Percentiles rank a stretch among this genome's conserved stretches.
Evolutionary conservation across 2,329 filamentous ascomycete species (phyloP).

Genomic region (Capronia epimyces): DNA sequence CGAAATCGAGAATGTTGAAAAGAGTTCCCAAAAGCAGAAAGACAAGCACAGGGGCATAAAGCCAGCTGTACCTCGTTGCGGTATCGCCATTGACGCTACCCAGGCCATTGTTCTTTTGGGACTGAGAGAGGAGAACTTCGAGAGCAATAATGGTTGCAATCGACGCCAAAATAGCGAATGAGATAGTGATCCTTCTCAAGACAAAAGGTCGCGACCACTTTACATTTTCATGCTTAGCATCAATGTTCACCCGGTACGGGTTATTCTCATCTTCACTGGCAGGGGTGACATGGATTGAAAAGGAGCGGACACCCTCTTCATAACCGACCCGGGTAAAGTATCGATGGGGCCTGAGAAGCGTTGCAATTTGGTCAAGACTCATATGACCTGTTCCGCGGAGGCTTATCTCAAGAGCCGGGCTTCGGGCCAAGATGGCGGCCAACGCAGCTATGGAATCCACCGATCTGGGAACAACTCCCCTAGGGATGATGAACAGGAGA

Average conservation of each 20-base stretch:
- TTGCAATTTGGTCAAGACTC: slow-evolving; percentile 6
- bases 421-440: slow-evolving; percentile 21
- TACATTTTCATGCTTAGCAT: slow-evolving; percentile 2
- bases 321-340: slow-evolving; percentile 14
- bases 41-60: slow-evolving; percentile 29
- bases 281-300: slow-evolving; percentile 15
- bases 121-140: slow-evolving; percentile 17
- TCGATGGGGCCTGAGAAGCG: slow-evolving; percentile 7
- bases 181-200: slow-evolving; percentile 16
- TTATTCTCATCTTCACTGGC: not conserved
- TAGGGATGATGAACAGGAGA: slow-evolving; percentile 13
- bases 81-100: slow-evolving; percentile 10
- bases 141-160: slow-evolving; percentile 16
- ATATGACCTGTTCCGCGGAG: slow-evolving; percentile 18
- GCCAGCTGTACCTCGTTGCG: slow-evolving; percentile 21
- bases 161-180: slow-evolving; percentile 13
- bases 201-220: slow-evolving; percentile 20
- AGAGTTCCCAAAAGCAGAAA: slow-evolving; percentile 22
- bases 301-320: slow-evolving; percentile 11
- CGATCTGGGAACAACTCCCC: slow-evolving; percentile 19
- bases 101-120: slow-evolving; percentile 15
- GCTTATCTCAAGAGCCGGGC: slow-evolving; percentile 11
- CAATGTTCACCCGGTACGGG: not conserved
- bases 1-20: slow-evolving; percentile 25
- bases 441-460: slow-evolving; percentile 21